Percentiles rank a stretch among this genome's conserved stretches.
These are phyloP conservation scores for Penicillium waksmanii DNA, from an alignment of 495 filamentous ascomycete species.

Conservation along the genomic window DNA sequence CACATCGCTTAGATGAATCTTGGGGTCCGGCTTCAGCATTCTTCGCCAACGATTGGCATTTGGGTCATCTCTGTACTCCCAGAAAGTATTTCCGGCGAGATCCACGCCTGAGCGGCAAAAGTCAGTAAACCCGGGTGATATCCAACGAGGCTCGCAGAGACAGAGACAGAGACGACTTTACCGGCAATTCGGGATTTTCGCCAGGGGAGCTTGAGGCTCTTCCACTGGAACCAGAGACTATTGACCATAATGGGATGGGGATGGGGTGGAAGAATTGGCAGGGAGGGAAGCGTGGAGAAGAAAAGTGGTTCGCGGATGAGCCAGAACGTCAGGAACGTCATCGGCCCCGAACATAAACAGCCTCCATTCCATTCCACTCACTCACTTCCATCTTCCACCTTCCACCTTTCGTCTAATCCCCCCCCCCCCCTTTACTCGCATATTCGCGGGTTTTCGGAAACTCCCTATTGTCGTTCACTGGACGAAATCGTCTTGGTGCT, in stretches of 20 bases:
- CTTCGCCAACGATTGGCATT: constrained; percentile 57
- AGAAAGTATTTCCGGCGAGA: constrained; percentile 88
- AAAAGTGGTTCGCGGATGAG: constrained; percentile 19
- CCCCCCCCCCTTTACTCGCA: constrained; percentile 1
- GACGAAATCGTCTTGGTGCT: constrained; percentile 11
- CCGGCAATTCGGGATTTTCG: constrained; percentile 79
- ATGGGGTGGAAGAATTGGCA: neutral
- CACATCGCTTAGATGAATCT: constrained; percentile 69
- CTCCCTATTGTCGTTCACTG: no score
- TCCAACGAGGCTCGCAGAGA: constrained; percentile 8
- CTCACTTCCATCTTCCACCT: constrained; percentile 11
- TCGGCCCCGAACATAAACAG: constrained; percentile 29
- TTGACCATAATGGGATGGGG: constrained; percentile 36
- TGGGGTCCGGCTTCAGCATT: constrained; percentile 69
- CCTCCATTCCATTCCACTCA: constrained; percentile 33
- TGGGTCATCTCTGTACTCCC: constrained; percentile 79
- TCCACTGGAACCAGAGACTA: constrained; percentile 82
- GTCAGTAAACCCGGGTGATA: constrained; percentile 16
- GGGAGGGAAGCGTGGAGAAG: constrained; percentile 18
- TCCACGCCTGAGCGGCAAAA: constrained; percentile 67
- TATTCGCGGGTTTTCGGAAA: neutral
- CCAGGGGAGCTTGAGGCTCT: constrained; percentile 83
- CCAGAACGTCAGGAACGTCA: constrained; percentile 34
- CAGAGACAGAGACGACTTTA: constrained; percentile 40
- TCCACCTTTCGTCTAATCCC: constrained; percentile 8